phyloP scores from a whole-genome alignment of 306 rosid genomes.

The Boehmeria nivea region DNA sequence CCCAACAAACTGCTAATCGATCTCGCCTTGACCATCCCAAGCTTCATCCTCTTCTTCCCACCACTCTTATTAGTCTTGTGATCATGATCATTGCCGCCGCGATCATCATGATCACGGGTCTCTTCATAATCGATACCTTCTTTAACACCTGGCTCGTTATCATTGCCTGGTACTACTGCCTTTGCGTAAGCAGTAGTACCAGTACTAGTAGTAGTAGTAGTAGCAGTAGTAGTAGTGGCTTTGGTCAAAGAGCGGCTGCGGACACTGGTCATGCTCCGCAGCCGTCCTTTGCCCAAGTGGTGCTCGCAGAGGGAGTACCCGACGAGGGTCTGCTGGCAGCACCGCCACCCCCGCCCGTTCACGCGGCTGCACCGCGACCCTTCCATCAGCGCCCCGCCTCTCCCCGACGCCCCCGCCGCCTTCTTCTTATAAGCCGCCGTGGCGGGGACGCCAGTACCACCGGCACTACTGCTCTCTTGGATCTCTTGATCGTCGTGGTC shows the following conservation, averaged over 20 bases:
- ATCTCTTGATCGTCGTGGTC: no score
- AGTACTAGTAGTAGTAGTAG: no score
- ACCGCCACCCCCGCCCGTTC: constrained; percentile 98
- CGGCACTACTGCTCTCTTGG: no score
- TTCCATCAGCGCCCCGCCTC: constrained; percentile 65
- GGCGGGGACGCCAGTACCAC: no score
- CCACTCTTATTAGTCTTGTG: not conserved
- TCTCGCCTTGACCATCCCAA: constrained; percentile 78
- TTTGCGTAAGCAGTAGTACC: no score
- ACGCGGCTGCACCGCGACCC: constrained; percentile 99
- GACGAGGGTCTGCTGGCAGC: constrained; percentile 86
- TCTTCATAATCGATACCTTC: no score
- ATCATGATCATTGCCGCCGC: not conserved
- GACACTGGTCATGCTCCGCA: constrained; percentile 78
- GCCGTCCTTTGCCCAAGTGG: constrained; percentile 89
- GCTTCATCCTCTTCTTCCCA: constrained; percentile 42
- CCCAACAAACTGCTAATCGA: constrained; percentile 87
- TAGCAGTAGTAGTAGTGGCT: no score
- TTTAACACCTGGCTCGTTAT: no score
- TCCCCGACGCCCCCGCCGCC: constrained; percentile 30
- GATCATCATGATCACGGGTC: no score
- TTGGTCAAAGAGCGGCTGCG: constrained; percentile 38
- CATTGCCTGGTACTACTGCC: no score
- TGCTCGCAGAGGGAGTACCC: constrained; percentile 98
- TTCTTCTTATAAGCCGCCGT: no score